Conservation (phyloP, 2,329 filamentous ascomycete species). For the Kalmusia sp. region DNA sequence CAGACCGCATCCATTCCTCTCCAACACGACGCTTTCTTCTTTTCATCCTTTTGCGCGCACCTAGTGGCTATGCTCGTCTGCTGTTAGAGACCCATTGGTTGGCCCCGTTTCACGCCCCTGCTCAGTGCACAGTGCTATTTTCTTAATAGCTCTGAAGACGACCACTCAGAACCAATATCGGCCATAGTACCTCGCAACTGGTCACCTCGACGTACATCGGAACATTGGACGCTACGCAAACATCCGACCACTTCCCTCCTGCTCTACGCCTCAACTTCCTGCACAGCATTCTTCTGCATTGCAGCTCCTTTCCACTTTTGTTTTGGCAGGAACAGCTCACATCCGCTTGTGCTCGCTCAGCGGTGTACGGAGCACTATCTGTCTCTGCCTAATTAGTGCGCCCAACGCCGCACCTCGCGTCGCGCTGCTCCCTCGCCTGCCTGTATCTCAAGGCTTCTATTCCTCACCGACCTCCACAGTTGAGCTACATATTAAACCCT, state of each 20-base stretch:
- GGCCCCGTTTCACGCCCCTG: conserved; percentile 49
- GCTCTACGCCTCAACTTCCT: conserved; percentile 27
- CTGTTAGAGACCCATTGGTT: conserved; percentile 44
- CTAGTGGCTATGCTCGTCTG: conserved; percentile 46
- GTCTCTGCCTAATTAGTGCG: conserved; percentile 33
- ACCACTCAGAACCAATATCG: conserved; percentile 45
- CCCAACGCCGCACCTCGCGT: conserved; percentile 33
- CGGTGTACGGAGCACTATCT: conserved; percentile 18
- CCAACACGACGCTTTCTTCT: conserved; percentile 35
- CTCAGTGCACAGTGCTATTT: conserved; percentile 38
- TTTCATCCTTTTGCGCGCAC: conserved; percentile 31
- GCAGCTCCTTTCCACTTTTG: conserved; percentile 28
- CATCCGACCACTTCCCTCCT: conserved; percentile 32
- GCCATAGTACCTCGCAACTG: conserved; percentile 41
- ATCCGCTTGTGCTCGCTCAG: conserved; percentile 6
- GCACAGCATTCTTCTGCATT: conserved; percentile 25
- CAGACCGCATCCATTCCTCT: conserved; percentile 36
- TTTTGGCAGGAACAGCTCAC: conserved; percentile 18
- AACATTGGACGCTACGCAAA: conserved; percentile 41
- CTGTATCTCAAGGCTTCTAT: conserved; percentile 21
- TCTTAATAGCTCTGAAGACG: conserved; percentile 45
- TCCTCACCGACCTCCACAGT: conserved; percentile 11
- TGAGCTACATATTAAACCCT: conserved; percentile 7
- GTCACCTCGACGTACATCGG: conserved; percentile 39
- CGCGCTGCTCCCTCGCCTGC: conserved; percentile 21